Evolutionary conservation across 169 alveolate species (phyloP), one percentile per base, ranked within the genome.

Genomic region (Toxoplasma gondii): DNA sequence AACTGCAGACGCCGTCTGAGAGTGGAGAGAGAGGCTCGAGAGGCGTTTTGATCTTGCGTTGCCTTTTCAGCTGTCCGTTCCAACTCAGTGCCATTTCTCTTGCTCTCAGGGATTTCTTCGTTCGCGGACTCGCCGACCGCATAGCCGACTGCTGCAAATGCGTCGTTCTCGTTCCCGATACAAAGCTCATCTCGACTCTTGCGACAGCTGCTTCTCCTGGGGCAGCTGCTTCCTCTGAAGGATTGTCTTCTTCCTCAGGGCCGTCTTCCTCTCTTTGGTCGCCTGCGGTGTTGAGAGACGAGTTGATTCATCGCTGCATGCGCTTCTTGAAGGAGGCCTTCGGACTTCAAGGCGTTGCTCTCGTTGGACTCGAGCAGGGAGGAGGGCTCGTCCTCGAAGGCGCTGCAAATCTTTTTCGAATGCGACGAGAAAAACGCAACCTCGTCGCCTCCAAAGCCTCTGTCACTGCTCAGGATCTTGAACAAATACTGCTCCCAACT

Each of bases 131-230:
- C 49, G 86, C 86, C 10, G 86, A 78, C n/a, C 44, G 86, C 44
- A 7, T 78, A 7, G 86, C 86, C 39, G 86, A 78, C 86, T 78
- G 86, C 22, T 78, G 86, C 86, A 78, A 78, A 78, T 78, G 86
- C 86, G 86, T 78, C 45, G 86, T 78, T 16, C 86, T 78, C 45
- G 86, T 78, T 38, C 86, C 86, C 44, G 49, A 78, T n/a, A 64
- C 74, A 1, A 16, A 27, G 74, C 24, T 1, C 34, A 16, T 64
- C 22, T 4, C 74, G 29, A 64, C 34, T 4, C 34, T 4, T 19
- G 24, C 67, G 67, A 12, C 67, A 19, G 67, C 67, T 9, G 27
- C 67, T 53, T 19, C 67, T 53, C 19, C 67, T 53, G 67, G 27
- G 67, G 9, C 67, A 19, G 9, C 67, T 53, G 27, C 67, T 53